These are phyloP conservation scores for Typha latifolia DNA, from an alignment of 176 grass and related monocot genomes.

Conservation along the genomic window DNA sequence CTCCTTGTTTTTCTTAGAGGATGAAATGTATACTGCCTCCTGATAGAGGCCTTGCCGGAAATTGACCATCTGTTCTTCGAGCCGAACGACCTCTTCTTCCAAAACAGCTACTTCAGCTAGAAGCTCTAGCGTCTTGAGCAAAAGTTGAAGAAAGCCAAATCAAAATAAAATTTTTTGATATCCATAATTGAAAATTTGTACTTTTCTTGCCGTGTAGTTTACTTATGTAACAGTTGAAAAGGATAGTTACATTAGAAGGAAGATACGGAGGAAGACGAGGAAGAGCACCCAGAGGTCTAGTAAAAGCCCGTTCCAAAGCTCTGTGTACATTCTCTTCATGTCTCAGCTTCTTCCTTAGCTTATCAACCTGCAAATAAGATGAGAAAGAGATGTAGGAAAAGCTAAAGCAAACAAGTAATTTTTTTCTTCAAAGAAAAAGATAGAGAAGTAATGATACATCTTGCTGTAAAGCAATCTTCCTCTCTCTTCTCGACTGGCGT, in stretches of 20 bases:
- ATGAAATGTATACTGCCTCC: slow-evolving; percentile 74
- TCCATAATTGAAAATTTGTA: no score
- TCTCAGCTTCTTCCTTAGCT: slow-evolving; percentile 86
- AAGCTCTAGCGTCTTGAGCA: slow-evolving; percentile 66
- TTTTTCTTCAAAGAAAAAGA: neutral
- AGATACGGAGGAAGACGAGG: slow-evolving; percentile 95
- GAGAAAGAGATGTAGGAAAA: slow-evolving; percentile 2
- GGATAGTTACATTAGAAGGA: slow-evolving; percentile 54
- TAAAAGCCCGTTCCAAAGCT: slow-evolving; percentile 89
- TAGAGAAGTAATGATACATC: slow-evolving; percentile 46
- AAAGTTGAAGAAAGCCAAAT: slow-evolving; percentile 21
- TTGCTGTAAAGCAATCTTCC: slow-evolving; percentile 86
- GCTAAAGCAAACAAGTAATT: neutral
- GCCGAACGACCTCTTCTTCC: slow-evolving; percentile 86
- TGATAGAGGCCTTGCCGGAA: slow-evolving; percentile 93
- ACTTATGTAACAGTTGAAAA: neutral
- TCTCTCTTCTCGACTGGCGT: slow-evolving; percentile 63
- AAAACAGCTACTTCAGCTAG: slow-evolving; percentile 92
- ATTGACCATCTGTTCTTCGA: slow-evolving; percentile 97
- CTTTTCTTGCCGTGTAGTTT: neutral
- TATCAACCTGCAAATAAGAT: slow-evolving; percentile 61
- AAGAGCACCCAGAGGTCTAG: slow-evolving; percentile 80
- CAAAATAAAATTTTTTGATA: slow-evolving; percentile 13
- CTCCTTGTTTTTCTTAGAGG: slow-evolving; percentile 30
- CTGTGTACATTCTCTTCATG: slow-evolving; percentile 98